These are phyloP conservation scores for Closterium sp. DNA, from an alignment of 139 green algal species.

Conservation along the genomic window DNA sequence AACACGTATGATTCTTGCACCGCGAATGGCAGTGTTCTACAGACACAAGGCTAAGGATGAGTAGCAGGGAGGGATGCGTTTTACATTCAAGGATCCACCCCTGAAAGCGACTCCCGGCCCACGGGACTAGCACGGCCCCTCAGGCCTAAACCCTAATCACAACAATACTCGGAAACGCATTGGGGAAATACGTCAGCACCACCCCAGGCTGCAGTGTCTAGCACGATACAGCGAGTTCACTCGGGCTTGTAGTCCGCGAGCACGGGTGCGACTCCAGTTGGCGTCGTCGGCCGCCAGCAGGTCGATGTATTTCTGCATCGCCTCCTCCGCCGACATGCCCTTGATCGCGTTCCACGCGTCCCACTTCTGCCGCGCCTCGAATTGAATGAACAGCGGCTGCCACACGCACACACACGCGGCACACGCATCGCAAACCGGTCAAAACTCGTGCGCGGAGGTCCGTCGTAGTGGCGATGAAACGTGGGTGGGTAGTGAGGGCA, in stretches of 20 bases:
- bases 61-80: too few relatives aligned
- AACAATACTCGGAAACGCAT: not conserved
- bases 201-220: not conserved
- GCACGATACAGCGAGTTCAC: not conserved
- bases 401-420: not conserved
- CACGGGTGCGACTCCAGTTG: conserved; percentile 62
- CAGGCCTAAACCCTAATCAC: not conserved
- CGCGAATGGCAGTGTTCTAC: too few relatives aligned
- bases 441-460: not conserved
- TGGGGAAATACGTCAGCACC: not conserved
- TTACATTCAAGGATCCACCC: too few relatives aligned
- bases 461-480: not conserved
- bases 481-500: not conserved
- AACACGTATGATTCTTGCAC: too few relatives aligned
- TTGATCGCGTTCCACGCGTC: conserved; percentile 72
- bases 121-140: too few relatives aligned
- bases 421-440: not conserved
- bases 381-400: conserved; percentile 61
- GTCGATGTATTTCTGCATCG: conserved; percentile 73
- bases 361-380: conserved; percentile 72
- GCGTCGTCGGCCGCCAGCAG: conserved; percentile 59
- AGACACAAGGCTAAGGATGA: too few relatives aligned
- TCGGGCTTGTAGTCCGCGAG: conserved; percentile 55
- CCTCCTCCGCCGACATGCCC: conserved; percentile 70
- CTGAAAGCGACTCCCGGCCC: not conserved